These are phyloP conservation scores for Tylopilus plumbeoviolaceoides DNA, from an alignment of 768 basidiomycete species.

Conservation along the genomic window DNA sequence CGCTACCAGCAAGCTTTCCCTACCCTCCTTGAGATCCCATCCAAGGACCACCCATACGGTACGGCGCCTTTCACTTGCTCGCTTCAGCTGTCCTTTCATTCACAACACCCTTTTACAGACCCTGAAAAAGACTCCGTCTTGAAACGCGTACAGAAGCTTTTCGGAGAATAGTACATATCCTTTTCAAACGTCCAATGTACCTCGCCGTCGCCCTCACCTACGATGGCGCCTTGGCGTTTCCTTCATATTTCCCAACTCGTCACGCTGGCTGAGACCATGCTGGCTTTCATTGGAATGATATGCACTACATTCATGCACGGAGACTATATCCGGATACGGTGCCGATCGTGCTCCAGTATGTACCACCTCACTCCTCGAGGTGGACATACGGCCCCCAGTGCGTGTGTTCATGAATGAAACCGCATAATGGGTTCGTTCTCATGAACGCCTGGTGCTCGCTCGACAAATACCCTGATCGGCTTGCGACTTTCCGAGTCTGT, in stretches of 20 bases:
- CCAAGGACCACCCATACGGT: slow-evolving; percentile 99
- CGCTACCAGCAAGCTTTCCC: slow-evolving; percentile 96
- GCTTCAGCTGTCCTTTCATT: slow-evolving; percentile 4
- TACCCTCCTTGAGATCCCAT: slow-evolving; percentile 94
- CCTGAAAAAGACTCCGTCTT: slow-evolving; percentile 94
- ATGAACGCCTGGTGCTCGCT: slow-evolving; percentile 58
- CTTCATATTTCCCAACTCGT: slow-evolving; percentile 7
- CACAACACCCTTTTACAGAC: slow-evolving; percentile 47
- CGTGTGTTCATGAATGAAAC: slow-evolving; percentile 44
- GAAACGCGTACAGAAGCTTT: slow-evolving; percentile 94
- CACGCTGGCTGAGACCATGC: slow-evolving; percentile 18
- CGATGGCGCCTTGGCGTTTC: slow-evolving; percentile 5
- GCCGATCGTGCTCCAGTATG: slow-evolving; percentile 8
- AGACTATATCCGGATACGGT: slow-evolving; percentile 13
- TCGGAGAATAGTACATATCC: slow-evolving; percentile 66
- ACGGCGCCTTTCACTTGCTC: slow-evolving; percentile 20
- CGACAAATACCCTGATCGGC: slow-evolving; percentile 66
- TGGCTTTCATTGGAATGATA: slow-evolving; percentile 22
- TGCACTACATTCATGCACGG: slow-evolving; percentile 23
- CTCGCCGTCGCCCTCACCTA: slow-evolving; percentile 11
- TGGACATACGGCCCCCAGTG: slow-evolving; percentile 6
- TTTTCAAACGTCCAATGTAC: slow-evolving; percentile 10
- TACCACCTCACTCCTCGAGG: slow-evolving; percentile 9
- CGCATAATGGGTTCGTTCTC: slow-evolving; percentile 71
- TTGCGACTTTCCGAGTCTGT: slow-evolving; percentile 60